Percentiles rank a stretch among this genome's conserved stretches.
phyloP scores from a whole-genome alignment of 768 basidiomycete genomes.

The Panaeolus cyanescens region DNA sequence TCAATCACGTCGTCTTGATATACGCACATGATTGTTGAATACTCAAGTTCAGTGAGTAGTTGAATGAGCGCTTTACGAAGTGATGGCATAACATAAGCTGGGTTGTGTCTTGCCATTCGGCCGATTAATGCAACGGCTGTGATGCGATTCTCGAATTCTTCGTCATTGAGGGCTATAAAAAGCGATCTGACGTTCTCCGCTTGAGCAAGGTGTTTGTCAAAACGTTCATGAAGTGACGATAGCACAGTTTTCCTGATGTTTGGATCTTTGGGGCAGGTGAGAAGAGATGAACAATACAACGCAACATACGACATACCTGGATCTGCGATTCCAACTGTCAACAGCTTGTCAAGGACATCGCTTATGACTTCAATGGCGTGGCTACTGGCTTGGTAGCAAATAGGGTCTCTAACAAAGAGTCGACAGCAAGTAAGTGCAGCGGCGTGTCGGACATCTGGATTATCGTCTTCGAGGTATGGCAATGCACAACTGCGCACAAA shows the following conservation, averaged over 20 bases:
- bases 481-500: conserved; percentile 91
- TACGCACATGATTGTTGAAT: conserved; percentile 76
- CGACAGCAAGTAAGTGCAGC: conserved; percentile 92
- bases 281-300: conserved; percentile 6
- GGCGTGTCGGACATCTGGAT: conserved; percentile 81
- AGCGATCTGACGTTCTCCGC: conserved; percentile 97
- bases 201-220: conserved; percentile 96
- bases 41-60: conserved; percentile 94
- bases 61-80: conserved; percentile 95
- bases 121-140: conserved; percentile 92
- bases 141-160: conserved; percentile 90
- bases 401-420: conserved; percentile 92
- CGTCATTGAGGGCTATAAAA: conserved; percentile 97
- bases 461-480: conserved; percentile 93
- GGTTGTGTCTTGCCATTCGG: conserved; percentile 91
- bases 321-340: conserved; percentile 95
- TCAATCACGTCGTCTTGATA: not conserved
- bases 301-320: conserved; percentile 61
- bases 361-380: conserved; percentile 97
- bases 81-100: conserved; percentile 98
- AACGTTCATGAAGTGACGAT: conserved; percentile 84
- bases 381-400: conserved; percentile 93
- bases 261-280: conserved; percentile 51
- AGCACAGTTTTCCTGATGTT: conserved; percentile 86
- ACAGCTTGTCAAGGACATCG: conserved; percentile 94